phyloP scores from a whole-genome alignment of 345 rosid species.

The Eucalyptus shirleyi region DNA sequence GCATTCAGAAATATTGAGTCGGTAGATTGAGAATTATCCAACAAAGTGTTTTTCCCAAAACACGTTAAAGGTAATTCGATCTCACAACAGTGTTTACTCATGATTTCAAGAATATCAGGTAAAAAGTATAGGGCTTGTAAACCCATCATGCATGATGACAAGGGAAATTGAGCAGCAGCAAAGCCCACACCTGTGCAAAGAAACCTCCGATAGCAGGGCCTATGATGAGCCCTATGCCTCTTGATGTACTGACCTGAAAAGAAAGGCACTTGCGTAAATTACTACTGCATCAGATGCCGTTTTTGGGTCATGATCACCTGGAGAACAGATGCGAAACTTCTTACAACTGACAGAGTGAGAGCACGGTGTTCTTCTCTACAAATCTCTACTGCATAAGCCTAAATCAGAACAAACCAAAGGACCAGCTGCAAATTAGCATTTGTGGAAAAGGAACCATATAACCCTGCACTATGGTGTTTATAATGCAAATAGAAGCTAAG shows the following conservation, averaged over 20 bases:
- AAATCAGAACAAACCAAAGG: not conserved
- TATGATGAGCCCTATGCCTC: slow-evolving; percentile 10
- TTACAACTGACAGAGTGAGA: slow-evolving; percentile 4
- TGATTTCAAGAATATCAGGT: not conserved
- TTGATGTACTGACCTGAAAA: slow-evolving; percentile 7
- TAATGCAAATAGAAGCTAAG: not conserved
- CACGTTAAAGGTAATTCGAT: not conserved
- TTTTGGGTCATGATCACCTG: not conserved
- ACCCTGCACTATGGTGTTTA: not conserved
- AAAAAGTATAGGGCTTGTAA: not conserved
- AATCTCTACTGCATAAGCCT: slow-evolving; percentile 11
- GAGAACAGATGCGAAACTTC: not conserved
- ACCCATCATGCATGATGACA: not conserved
- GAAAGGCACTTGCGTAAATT: not conserved
- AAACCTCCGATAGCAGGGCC: slow-evolving; percentile 13
- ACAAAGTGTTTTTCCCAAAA: not conserved
- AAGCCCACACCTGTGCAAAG: not conserved
- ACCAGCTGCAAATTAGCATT: not conserved
- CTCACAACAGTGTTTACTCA: not conserved
- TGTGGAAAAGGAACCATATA: not conserved
- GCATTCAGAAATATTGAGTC: not conserved
- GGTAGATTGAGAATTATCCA: not conserved
- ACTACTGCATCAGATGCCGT: not conserved
- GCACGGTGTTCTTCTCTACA: not conserved
- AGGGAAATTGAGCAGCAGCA: not conserved